Base-by-base conservation (phyloP, 306 rosid species). In the apple (Malus domestica) region DNA sequence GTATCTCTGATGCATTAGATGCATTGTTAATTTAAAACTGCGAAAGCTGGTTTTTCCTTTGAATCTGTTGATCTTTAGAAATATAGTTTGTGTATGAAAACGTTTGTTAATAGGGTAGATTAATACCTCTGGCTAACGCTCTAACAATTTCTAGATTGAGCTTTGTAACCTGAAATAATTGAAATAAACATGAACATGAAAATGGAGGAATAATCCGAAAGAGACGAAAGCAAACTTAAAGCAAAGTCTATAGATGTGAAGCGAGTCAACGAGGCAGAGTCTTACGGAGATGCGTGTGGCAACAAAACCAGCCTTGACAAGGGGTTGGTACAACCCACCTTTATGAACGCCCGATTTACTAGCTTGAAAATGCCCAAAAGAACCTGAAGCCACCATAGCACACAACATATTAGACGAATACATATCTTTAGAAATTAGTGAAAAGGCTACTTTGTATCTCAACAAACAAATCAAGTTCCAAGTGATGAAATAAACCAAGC, bases 351-450 rank as follows among this genome's bases (percentile, higher is more conserved):
- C 90, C 29, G 98, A 94, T 89, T 90, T 83, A 88, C 97, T 90
- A 71, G 96, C 96, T 83, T 94, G 98, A 80, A 94, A 94, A 84
- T 94, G 95, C 52, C 98, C 98, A 85, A 92, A 94, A 75, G 98
- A 94, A 76, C 97, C 98, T 94, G 86, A 78, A 55, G 80, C 75
- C 80, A 80, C 71, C 84, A 85, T 73, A 52, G 49, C 57, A 76
- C 45, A 62, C 64, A 45, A 59, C 22, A 75, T 49, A 40, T 20
- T n/a, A 30, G 63, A 29, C 29, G 30, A 30, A 3, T 40, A 18
- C 52, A 32, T 38, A 32, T 42, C 32, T 61, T 44, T 20, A 40
- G 22, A 58, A 29, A 29, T 46, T 33, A 20, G 46, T 16, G 40
- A 68, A 76, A 57, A 68, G 44, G 19, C 61, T 65, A 49, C 71